These are phyloP conservation scores for Posidonia oceanica DNA, from an alignment of 116 monocot species.

Conservation along the genomic window DNA sequence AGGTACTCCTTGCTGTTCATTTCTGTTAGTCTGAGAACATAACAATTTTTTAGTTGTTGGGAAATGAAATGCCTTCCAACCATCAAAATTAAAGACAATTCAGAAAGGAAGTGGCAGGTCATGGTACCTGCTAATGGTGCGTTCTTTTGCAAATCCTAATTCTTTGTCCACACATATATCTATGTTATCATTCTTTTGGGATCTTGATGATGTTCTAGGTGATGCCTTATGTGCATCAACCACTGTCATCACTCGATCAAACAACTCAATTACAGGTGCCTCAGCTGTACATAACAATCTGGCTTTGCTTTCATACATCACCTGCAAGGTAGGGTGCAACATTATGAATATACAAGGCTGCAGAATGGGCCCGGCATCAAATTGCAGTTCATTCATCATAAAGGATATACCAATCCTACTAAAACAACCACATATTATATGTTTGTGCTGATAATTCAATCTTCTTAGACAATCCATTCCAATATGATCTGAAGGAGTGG, in stretches of 20 bases:
- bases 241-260: constrained; percentile 69
- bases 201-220: constrained; percentile 76
- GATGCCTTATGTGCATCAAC: constrained; percentile 61
- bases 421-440: too few species aligned
- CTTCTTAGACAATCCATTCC: too few species aligned
- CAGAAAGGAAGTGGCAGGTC: background rate
- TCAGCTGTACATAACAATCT: constrained; percentile 84
- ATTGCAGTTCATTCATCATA: too few species aligned
- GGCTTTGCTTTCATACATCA: constrained; percentile 87
- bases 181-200: constrained; percentile 44
- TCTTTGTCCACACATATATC: constrained; percentile 96
- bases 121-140: constrained; percentile 85
- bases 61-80: background rate
- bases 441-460: too few species aligned
- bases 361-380: too few species aligned
- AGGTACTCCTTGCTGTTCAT: constrained; percentile 93
- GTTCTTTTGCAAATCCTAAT: constrained; percentile 89
- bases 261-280: constrained; percentile 44
- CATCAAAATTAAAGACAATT: background rate
- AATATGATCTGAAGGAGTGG: too few species aligned
- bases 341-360: background rate
- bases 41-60: background rate
- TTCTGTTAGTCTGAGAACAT: constrained; percentile 61
- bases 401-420: too few species aligned
- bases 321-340: constrained; percentile 25